Evolutionary conservation across 306 rosid species (phyloP).

Genomic region (Castanea sativa): DNA sequence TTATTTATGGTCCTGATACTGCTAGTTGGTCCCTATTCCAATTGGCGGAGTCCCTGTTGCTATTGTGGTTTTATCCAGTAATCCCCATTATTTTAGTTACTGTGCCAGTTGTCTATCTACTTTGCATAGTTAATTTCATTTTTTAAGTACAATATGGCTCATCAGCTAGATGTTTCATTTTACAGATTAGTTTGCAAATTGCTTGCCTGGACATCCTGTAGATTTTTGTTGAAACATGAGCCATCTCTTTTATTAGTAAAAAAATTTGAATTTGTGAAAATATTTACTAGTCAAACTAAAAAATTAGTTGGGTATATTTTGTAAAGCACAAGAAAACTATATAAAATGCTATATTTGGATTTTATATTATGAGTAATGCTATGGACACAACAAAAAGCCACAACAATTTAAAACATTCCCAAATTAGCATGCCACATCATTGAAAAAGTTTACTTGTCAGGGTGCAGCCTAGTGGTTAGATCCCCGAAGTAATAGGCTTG

Average conservation of each 20-base stretch:
- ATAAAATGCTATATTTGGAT: too few relatives aligned
- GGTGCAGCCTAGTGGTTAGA: too few relatives aligned
- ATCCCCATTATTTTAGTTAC: background rate
- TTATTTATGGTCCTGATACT: background rate
- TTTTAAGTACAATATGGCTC: background rate
- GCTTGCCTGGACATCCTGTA: background rate
- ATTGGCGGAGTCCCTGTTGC: background rate
- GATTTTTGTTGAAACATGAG: background rate
- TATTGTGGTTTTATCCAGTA: background rate
- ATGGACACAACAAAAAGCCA: too few relatives aligned
- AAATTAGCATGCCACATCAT: too few relatives aligned
- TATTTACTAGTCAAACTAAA: background rate
- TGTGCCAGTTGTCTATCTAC: background rate
- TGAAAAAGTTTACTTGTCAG: too few relatives aligned
- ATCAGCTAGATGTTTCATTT: background rate
- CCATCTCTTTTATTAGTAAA: background rate
- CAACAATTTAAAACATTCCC: too few relatives aligned
- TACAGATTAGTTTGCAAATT: background rate
- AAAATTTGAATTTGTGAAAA: background rate
- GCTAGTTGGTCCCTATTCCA: background rate
- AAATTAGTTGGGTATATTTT: background rate
- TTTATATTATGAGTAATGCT: too few relatives aligned
- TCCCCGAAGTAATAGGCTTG: background rate
- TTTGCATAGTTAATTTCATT: background rate
- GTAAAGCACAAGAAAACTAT: too few relatives aligned